Percentiles rank a stretch among this genome's conserved stretches.
Evolutionary conservation across 2,329 filamentous ascomycete genomes (phyloP).

Genomic region (Zasmidium angulare): DNA sequence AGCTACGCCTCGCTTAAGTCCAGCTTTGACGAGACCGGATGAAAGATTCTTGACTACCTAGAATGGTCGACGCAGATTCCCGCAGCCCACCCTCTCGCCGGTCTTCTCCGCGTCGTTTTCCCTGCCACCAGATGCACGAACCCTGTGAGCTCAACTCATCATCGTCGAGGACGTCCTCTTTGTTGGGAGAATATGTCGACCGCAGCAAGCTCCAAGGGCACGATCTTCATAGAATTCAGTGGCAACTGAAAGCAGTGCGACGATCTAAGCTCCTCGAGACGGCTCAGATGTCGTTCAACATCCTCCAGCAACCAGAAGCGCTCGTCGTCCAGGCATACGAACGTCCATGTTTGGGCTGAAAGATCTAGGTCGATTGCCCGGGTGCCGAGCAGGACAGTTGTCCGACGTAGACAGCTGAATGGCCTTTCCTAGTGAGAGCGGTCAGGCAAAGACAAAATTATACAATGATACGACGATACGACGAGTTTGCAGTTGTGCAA

Average conservation of each 20-base stretch:
- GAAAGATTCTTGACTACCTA: slow-evolving; percentile 31
- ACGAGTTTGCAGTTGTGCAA: too few species aligned
- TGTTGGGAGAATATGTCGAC: too few species aligned
- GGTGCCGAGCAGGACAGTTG: slow-evolving; percentile 34
- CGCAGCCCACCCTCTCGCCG: background rate
- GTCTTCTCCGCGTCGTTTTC: slow-evolving; percentile 9
- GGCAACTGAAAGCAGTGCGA: too few species aligned
- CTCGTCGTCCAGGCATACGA: too few species aligned
- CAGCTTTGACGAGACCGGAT: slow-evolving; percentile 46
- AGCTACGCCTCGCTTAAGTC: slow-evolving; percentile 44
- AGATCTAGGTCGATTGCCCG: slow-evolving; percentile 36
- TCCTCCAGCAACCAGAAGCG: too few species aligned
- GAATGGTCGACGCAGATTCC: background rate
- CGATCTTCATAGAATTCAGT: too few species aligned
- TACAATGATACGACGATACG: too few species aligned
- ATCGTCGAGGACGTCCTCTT: too few species aligned
- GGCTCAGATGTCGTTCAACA: too few species aligned
- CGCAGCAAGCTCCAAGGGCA: too few species aligned
- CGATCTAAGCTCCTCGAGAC: too few species aligned
- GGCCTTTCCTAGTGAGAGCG: slow-evolving; percentile 33
- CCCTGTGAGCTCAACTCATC: background rate
- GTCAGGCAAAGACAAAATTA: slow-evolving; percentile 37
- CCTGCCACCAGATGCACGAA: slow-evolving; percentile 6
- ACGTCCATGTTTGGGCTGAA: slow-evolving; percentile 34
- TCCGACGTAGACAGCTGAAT: slow-evolving; percentile 39